A percentile compares a stretch with the other conserved stretches of the same genome.
These are phyloP conservation scores for Crepidotus variabilis DNA, from an alignment of 768 basidiomycete genomes.

Conservation along the genomic window DNA sequence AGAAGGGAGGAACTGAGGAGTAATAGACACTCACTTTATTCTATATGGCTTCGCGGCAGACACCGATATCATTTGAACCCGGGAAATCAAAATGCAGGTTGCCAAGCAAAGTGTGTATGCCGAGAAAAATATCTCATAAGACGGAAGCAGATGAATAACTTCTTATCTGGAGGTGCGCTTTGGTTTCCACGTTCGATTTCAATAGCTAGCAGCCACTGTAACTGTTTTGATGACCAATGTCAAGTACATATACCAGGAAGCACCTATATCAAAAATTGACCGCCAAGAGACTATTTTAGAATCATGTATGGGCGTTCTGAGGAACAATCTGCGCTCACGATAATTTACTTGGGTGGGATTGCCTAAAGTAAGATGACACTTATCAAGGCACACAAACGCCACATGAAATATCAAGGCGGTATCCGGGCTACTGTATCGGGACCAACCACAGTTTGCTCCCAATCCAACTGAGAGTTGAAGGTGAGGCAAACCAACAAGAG, in stretches of 20 bases:
- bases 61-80: neutral
- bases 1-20: neutral
- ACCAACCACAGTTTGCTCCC: too few species aligned
- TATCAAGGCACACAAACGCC: neutral
- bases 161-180: neutral
- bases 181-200: neutral
- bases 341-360: neutral
- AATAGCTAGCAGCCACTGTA: too few species aligned
- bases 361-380: neutral
- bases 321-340: neutral
- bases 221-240: too few species aligned
- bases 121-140: neutral
- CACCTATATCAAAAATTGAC: too few species aligned
- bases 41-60: neutral
- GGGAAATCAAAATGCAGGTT: neutral
- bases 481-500: too few species aligned
- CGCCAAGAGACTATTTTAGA: neutral
- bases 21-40: neutral
- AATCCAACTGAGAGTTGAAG: too few species aligned
- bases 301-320: neutral
- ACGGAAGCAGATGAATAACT: neutral
- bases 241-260: too few species aligned
- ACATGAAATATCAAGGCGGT: neutral
- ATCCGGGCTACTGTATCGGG: neutral
- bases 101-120: neutral